Base-by-base conservation (phyloP, 805 yeast species). In the Ogataea neopini region DNA sequence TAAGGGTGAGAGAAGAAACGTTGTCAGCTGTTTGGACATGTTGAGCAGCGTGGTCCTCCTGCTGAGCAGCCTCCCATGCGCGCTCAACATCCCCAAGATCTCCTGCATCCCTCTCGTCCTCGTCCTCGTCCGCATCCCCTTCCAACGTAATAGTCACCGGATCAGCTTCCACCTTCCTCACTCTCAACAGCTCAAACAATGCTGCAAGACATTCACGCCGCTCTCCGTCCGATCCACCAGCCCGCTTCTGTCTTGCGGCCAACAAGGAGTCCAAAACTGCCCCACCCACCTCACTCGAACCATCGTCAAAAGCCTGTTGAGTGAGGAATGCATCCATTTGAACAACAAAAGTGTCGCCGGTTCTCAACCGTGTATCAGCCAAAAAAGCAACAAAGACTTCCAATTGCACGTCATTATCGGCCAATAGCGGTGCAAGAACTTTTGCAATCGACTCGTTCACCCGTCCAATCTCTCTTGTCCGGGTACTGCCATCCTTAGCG, bases 291-390 rank as follows among this genome's bases (percentile, higher is more conserved):
- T 22, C 25, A 22, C 8, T 22, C 8, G 25, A 22, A 6, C 25
- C 25, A 8, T 34, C 26, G 6, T 28, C 28, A 26, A 58, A 58
- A 15, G 47, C 22, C 4, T 17, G 9, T 8, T 30, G 17, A 2
- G 47, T 43, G 20, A 91, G 61, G 59, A 64, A 87, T 49, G 89
- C 79, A 56, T 88, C 87, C 4, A 88, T 66, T 57, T 83, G 88
- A 0, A 89, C 70, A 18, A 79, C 72, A 58, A 91, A 84, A 1
- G 84, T 73, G 59, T 89, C 96, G 3, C 97, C 98, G 1, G 83
- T 77, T 8, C 86, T 73, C 28, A 90, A 62, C 25, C 82, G 63
- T 9, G 71, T 69, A 15, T 83, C 46, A 4, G 54, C 85, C 35
- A 83, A 79, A 58, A 75, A 79, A 6, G 86, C 73, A 29, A 87